These are phyloP conservation scores for Lumnitzera littorea DNA, from an alignment of 345 rosid genomes.

Conservation along the genomic window DNA sequence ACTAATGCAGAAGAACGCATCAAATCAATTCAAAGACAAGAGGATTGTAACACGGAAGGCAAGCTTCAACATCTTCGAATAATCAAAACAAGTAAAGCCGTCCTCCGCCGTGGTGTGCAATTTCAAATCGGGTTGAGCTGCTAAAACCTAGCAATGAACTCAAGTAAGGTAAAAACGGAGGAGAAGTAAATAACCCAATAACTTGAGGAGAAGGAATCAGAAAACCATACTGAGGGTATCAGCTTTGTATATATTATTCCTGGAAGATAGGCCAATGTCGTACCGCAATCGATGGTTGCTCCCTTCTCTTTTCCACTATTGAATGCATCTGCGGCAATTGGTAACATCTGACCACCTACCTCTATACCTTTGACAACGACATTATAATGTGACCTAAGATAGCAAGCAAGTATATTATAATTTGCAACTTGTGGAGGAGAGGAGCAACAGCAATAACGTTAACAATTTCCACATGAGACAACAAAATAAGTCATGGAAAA, in stretches of 20 bases:
- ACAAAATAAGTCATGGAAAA: too few species aligned
- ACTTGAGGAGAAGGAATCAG: neutral
- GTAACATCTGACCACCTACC: constrained; percentile 30
- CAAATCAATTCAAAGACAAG: too few species aligned
- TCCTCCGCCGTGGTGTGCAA: constrained; percentile 21
- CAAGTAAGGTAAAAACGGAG: neutral
- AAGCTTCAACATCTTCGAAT: too few species aligned
- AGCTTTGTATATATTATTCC: constrained; percentile 24
- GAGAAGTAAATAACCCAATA: neutral
- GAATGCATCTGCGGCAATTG: constrained; percentile 27
- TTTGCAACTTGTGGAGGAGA: neutral
- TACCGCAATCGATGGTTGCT: constrained; percentile 43
- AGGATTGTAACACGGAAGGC: too few species aligned
- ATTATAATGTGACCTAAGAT: constrained; percentile 41
- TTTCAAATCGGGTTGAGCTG: constrained; percentile 15
- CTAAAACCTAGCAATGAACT: constrained; percentile 13
- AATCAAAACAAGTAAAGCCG: constrained; percentile 25
- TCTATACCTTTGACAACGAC: constrained; percentile 34
- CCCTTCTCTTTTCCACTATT: constrained; percentile 21
- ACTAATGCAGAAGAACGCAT: too few species aligned
- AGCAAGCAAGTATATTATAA: constrained; percentile 11
- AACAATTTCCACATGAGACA: too few species aligned
- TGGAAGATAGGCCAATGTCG: constrained; percentile 46
- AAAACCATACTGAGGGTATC: constrained; percentile 21
- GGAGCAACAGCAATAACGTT: neutral